phyloP scores from a whole-genome alignment of 1,139 yeast genomes.

The Blastobotrys malaysiensis region DNA sequence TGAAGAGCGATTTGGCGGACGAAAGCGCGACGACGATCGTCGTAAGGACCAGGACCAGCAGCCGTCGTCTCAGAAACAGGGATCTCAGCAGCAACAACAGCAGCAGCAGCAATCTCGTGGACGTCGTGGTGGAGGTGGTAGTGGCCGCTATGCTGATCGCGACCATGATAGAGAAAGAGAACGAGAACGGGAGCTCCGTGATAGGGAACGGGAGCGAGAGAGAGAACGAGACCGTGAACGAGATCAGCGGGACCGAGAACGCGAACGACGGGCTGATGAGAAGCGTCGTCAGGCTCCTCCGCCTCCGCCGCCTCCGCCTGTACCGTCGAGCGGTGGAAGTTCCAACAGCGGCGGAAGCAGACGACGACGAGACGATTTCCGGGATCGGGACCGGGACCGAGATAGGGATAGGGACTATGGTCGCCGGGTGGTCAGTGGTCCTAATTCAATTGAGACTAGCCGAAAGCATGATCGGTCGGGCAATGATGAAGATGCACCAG shows the following conservation, averaged over 20 bases:
- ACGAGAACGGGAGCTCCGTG: slow-evolving; percentile 5
- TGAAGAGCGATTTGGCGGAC: slow-evolving; percentile 9
- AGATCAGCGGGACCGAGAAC: slow-evolving; percentile 17
- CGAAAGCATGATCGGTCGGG: slow-evolving; percentile 5
- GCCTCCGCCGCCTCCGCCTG: slow-evolving; percentile 1
- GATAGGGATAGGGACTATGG: slow-evolving; percentile 16
- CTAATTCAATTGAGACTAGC: neutral
- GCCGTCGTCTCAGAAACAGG: neutral
- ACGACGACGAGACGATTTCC: neutral
- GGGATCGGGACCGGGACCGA: slow-evolving; percentile 15
- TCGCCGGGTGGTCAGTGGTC: neutral
- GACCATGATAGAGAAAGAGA: slow-evolving; percentile 7
- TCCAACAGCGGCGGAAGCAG: slow-evolving; percentile 2
- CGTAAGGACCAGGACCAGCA: slow-evolving; percentile 7
- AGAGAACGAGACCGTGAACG: slow-evolving; percentile 14
- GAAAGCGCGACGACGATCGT: slow-evolving; percentile 8
- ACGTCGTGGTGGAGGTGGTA: neutral
- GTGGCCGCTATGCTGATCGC: neutral
- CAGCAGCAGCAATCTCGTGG: slow-evolving; percentile 7
- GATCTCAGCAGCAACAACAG: neutral
- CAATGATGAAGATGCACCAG: slow-evolving; percentile 5
- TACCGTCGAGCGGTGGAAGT: neutral
- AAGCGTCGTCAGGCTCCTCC: slow-evolving; percentile 1
- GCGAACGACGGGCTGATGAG: slow-evolving; percentile 12
- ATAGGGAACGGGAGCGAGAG: slow-evolving; percentile 11